Evolutionary conservation across 2,329 filamentous ascomycete species (phyloP).

Genomic region (Zalaria obscura): DNA sequence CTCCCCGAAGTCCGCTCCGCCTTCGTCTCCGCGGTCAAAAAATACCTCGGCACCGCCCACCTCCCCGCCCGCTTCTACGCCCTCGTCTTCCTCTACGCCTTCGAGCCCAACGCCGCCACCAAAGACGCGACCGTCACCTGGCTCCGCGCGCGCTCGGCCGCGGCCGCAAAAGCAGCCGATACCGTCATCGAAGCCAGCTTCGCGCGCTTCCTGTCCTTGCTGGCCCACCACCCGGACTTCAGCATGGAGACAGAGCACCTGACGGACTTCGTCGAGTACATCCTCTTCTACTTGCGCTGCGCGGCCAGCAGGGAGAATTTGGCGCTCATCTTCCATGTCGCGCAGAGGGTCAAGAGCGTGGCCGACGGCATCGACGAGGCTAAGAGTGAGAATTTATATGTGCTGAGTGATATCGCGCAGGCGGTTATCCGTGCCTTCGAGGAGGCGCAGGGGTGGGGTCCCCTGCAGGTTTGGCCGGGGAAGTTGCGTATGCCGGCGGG

Average conservation of each 20-base stretch:
- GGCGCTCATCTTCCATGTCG: slow-evolving; percentile 78
- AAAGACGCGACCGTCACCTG: slow-evolving; percentile 70
- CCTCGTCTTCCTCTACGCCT: slow-evolving; percentile 79
- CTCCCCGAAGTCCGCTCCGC: slow-evolving; percentile 58
- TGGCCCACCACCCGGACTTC: slow-evolving; percentile 92
- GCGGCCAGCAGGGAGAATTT: slow-evolving; percentile 80
- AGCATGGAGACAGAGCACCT: slow-evolving; percentile 51
- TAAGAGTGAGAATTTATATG: slow-evolving; percentile 55
- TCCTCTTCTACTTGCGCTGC: slow-evolving; percentile 74
- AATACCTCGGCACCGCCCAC: slow-evolving; percentile 64
- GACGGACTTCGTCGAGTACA: slow-evolving; percentile 72
- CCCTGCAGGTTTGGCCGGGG: slow-evolving; percentile 66
- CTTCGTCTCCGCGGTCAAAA: slow-evolving; percentile 79
- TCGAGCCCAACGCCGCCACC: slow-evolving; percentile 65
- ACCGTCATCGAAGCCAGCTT: slow-evolving; percentile 68
- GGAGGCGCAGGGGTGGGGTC: slow-evolving; percentile 64
- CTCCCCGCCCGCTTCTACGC: slow-evolving; percentile 71
- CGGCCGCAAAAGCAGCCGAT: slow-evolving; percentile 40
- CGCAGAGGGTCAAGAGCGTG: slow-evolving; percentile 83
- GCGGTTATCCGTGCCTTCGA: slow-evolving; percentile 73
- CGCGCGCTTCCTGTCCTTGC: slow-evolving; percentile 67
- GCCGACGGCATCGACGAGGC: slow-evolving; percentile 59
- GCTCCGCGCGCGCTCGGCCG: slow-evolving; percentile 66
- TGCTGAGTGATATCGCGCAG: slow-evolving; percentile 76
- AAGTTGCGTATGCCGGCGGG: slow-evolving; percentile 70